These are phyloP conservation scores for Tulasnella sp. DNA, from an alignment of 768 basidiomycete species.

Conservation along the genomic window DNA sequence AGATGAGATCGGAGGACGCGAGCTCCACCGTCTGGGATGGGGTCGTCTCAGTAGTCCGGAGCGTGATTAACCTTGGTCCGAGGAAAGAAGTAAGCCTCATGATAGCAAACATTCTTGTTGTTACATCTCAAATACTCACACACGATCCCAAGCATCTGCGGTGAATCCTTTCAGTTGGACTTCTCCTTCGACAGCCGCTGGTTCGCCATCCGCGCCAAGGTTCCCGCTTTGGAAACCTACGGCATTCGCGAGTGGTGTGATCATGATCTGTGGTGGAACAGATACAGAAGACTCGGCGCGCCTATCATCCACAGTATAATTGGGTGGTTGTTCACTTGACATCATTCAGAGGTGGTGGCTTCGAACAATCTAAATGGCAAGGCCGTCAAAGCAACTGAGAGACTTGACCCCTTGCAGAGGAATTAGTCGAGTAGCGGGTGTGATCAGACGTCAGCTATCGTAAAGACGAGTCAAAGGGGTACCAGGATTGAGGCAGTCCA, in stretches of 20 bases:
- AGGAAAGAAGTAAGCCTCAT: constrained; percentile 17
- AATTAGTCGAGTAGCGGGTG: no score
- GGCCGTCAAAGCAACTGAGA: no score
- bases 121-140: constrained; percentile 43
- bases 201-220: constrained; percentile 72
- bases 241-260: constrained; percentile 57
- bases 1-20: constrained; percentile 49
- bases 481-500: no score
- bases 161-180: constrained; percentile 68
- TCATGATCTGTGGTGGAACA: constrained; percentile 47
- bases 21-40: constrained; percentile 56
- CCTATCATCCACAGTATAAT: constrained; percentile 1
- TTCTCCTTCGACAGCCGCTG: constrained; percentile 77
- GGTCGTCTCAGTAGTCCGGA: constrained; percentile 39
- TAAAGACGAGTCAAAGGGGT: no score
- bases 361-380: not conserved
- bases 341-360: not conserved
- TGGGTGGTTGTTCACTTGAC: constrained; percentile 5
- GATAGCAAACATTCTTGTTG: not conserved
- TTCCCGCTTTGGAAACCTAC: constrained; percentile 78
- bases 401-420: no score
- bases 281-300: not conserved
- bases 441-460: no score
- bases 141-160: constrained; percentile 46
- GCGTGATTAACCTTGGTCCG: constrained; percentile 17